Evolutionary conservation across 495 filamentous ascomycete genomes (phyloP).

Genomic region (Aspergillus ostianus): DNA sequence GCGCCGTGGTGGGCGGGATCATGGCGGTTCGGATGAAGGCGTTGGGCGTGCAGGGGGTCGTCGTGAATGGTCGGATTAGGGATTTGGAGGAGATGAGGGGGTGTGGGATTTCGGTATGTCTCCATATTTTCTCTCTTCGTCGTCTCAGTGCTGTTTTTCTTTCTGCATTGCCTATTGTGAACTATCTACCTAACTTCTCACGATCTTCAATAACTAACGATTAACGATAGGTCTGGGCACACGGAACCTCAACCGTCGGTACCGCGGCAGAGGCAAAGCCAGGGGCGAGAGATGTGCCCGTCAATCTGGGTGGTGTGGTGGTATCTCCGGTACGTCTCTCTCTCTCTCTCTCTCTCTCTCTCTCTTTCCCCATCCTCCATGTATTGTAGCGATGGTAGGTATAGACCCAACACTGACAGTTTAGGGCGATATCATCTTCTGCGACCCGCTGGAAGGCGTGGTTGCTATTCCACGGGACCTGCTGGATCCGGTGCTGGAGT

Average conservation of each 20-base stretch:
- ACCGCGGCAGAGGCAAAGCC: conserved; percentile 59
- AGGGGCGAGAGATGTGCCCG: conserved; percentile 50
- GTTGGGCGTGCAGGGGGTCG: conserved; percentile 51
- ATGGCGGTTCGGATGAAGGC: conserved; percentile 62
- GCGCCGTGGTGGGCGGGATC: conserved; percentile 66
- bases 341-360: too few species aligned
- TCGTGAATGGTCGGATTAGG: conserved; percentile 61
- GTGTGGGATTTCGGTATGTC: conserved; percentile 48
- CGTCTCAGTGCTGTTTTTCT: too few species aligned
- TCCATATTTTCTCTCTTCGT: conserved; percentile 1
- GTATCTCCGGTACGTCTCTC: conserved; percentile 40
- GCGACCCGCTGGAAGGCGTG: conserved; percentile 59
- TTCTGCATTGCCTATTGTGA: neutral
- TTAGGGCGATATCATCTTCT: conserved; percentile 62
- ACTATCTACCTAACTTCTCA: too few species aligned
- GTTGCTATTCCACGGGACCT: conserved; percentile 58
- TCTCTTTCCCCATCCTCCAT: too few species aligned
- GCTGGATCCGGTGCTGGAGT: conserved; percentile 47
- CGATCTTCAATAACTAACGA: too few species aligned
- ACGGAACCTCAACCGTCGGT: conserved; percentile 56
- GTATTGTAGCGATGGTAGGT: too few species aligned
- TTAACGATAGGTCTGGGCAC: conserved; percentile 50
- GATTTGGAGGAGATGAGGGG: conserved; percentile 55
- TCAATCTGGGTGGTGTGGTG: conserved; percentile 49
- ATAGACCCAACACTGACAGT: neutral